These are phyloP conservation scores for Leishmania gerbilli DNA, from an alignment of 208 protist species.

Conservation along the genomic window DNA sequence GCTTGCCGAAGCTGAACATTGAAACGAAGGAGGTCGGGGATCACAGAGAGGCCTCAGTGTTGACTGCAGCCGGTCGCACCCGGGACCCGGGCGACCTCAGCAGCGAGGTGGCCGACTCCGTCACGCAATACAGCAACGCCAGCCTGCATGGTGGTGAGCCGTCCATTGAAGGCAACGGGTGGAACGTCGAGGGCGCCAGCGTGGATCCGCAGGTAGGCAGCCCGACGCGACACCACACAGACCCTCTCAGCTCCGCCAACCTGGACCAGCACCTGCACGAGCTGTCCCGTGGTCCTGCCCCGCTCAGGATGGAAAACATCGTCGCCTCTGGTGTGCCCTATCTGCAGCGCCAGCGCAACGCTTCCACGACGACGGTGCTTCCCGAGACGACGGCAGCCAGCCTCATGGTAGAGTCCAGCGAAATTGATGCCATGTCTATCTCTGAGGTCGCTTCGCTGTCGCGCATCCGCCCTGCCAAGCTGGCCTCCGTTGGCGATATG, in stretches of 20 bases:
- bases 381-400: slow-evolving; percentile 27
- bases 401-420: slow-evolving; percentile 46
- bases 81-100: slow-evolving; percentile 19
- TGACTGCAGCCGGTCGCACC: slow-evolving; percentile 19
- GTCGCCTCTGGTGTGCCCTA: slow-evolving; percentile 15
- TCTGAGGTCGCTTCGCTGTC: slow-evolving; percentile 26
- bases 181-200: slow-evolving; percentile 42
- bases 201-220: slow-evolving; percentile 38
- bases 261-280: slow-evolving; percentile 52
- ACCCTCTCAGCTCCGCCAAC: slow-evolving; percentile 53
- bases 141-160: slow-evolving; percentile 17
- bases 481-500: slow-evolving; percentile 18
- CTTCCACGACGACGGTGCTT: slow-evolving; percentile 1
- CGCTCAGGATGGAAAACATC: slow-evolving; percentile 48
- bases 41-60: slow-evolving; percentile 16
- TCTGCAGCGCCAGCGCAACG: background rate
- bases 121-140: slow-evolving; percentile 19
- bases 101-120: slow-evolving; percentile 24
- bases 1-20: background rate
- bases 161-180: slow-evolving; percentile 30
- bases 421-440: slow-evolving; percentile 35
- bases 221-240: slow-evolving; percentile 21
- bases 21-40: slow-evolving; percentile 2
- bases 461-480: slow-evolving; percentile 15
- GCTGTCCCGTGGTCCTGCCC: slow-evolving; percentile 42